These are phyloP conservation scores for Clavariopsis aquatica DNA, from an alignment of 495 filamentous ascomycete species.

Conservation along the genomic window DNA sequence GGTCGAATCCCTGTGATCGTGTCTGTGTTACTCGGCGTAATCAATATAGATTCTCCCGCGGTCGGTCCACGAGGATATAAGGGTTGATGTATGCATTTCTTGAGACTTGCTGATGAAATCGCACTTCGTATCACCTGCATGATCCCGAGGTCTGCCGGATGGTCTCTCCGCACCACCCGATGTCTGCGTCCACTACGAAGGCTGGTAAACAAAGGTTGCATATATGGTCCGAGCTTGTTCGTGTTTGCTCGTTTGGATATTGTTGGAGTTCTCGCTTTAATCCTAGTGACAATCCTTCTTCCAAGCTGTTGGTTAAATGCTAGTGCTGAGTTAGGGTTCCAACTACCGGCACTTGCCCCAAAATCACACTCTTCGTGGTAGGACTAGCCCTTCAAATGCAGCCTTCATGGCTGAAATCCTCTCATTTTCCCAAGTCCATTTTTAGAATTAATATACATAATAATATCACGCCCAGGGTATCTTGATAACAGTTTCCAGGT, in stretches of 20 bases:
- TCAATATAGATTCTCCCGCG: not conserved
- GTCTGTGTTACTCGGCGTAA: not conserved
- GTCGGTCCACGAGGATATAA: not conserved
- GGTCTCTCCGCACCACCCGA: not conserved
- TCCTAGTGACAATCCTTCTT: not conserved
- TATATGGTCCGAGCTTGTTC: not conserved
- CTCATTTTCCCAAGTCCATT: not conserved
- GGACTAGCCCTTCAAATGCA: too few species aligned
- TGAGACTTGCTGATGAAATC: not conserved
- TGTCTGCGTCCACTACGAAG: not conserved
- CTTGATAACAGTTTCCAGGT: not conserved
- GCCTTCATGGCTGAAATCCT: not conserved
- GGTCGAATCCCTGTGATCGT: not conserved
- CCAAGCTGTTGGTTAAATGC: not conserved
- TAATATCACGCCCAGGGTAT: not conserved
- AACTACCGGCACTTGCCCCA: too few species aligned
- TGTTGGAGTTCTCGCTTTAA: not conserved
- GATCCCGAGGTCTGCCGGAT: not conserved
- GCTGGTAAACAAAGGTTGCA: not conserved
- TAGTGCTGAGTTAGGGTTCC: too few species aligned
- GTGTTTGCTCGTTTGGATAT: conserved; percentile 1
- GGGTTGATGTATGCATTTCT: not conserved
- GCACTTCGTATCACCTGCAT: not conserved
- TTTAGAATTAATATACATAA: not conserved
- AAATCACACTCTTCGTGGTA: too few species aligned